Percentiles rank a stretch among this genome's conserved stretches.
Conservation (phyloP, 352 stramenopile genomes). For the Phytophthora capsici region DNA sequence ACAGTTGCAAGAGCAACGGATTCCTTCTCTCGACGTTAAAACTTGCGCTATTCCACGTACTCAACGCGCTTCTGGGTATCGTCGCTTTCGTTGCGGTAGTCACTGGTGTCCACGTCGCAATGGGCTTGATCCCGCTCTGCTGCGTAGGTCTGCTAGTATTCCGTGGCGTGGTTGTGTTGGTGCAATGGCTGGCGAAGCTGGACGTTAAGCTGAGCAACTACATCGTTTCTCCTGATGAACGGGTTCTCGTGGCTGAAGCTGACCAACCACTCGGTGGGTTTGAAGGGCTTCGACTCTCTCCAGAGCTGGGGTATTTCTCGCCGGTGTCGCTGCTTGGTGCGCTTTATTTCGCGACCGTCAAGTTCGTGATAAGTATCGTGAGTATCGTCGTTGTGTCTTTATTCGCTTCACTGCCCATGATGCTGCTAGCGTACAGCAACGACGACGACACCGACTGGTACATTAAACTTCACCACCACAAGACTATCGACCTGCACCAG, state of each 20-base stretch:
- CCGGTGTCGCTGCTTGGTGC: conserved; percentile 61
- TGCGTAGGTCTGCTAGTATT: conserved; percentile 74
- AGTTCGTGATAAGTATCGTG: conserved; percentile 60
- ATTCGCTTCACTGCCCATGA: conserved; percentile 38
- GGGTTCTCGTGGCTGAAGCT: conserved; percentile 51
- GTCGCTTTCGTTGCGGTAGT: conserved; percentile 55
- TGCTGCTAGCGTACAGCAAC: conserved; percentile 22
- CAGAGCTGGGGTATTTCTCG: conserved; percentile 59
- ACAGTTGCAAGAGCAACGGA: conserved; percentile 13
- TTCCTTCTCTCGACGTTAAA: conserved; percentile 54
- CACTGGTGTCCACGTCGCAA: conserved; percentile 38
- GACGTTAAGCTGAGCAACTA: conserved; percentile 79
- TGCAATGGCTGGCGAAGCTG: conserved; percentile 53
- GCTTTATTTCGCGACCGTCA: conserved; percentile 73
- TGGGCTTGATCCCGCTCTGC: conserved; percentile 63
- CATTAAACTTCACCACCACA: conserved; percentile 34
- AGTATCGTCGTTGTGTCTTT: conserved; percentile 48
- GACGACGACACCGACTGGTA: conserved; percentile 29
- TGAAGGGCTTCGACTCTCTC: conserved; percentile 49
- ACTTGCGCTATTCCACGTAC: conserved; percentile 61
- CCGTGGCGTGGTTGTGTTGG: conserved; percentile 50
- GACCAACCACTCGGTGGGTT: conserved; percentile 46
- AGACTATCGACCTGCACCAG: conserved; percentile 37
- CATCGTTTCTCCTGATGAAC: conserved; percentile 46
- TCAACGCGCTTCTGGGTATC: conserved; percentile 69